Conservation (phyloP, 495 filamentous ascomycete species). For the Neurospora sp. region DNA sequence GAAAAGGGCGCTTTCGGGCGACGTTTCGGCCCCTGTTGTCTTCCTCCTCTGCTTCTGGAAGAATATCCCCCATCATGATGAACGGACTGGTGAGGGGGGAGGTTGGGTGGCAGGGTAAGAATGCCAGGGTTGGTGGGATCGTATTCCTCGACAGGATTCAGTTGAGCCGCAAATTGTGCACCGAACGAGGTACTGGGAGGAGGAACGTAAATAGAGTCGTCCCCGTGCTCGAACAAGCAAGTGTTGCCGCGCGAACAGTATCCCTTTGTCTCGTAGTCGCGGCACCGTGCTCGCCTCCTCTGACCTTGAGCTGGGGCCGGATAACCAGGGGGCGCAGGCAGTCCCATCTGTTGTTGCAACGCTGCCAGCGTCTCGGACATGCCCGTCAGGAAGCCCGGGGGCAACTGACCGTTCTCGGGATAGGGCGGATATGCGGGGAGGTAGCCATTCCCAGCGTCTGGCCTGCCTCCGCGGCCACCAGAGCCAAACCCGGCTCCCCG, state of each 20-base stretch:
- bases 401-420: not conserved
- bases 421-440: not conserved
- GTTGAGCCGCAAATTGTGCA: constrained; percentile 1
- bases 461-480: constrained; percentile 41
- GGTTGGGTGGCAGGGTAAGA: not conserved
- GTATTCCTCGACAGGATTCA: constrained; percentile 54
- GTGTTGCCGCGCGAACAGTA: constrained; percentile 63
- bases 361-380: not conserved
- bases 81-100: constrained; percentile 1
- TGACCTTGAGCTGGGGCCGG: constrained; percentile 26
- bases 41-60: constrained; percentile 8
- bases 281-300: constrained; percentile 50
- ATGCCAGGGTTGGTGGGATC: constrained; percentile 56
- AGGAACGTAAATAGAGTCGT: constrained; percentile 8
- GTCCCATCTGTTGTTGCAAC: constrained; percentile 1
- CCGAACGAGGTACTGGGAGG: not conserved
- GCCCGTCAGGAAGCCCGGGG: not conserved
- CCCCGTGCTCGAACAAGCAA: constrained; percentile 78
- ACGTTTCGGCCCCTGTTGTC: constrained; percentile 17
- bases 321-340: constrained; percentile 32
- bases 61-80: not conserved
- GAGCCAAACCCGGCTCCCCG: constrained; percentile 45
- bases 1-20: constrained; percentile 53
- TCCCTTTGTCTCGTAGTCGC: constrained; percentile 81
- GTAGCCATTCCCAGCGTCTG: constrained; percentile 19